phyloP scores from a whole-genome alignment of 805 yeast genomes.

The Cyberlindnera petersonii region DNA sequence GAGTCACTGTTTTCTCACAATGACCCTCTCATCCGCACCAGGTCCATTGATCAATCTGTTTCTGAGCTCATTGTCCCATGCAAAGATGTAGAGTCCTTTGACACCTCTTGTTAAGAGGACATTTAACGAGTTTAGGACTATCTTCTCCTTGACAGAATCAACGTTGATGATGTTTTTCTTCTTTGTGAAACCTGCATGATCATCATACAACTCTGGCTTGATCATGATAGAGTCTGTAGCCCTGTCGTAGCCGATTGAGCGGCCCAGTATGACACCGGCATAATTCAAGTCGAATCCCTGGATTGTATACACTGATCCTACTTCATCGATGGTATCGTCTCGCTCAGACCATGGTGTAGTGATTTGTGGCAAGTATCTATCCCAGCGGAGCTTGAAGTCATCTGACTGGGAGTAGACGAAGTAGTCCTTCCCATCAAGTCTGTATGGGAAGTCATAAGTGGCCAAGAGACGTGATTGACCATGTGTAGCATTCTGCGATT shows the following conservation, averaged over 20 bases:
- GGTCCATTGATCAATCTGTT: slow-evolving; percentile 27
- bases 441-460: slow-evolving; percentile 45
- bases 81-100: slow-evolving; percentile 39
- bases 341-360: slow-evolving; percentile 44
- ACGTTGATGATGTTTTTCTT: slow-evolving; percentile 37
- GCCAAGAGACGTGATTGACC: slow-evolving; percentile 43
- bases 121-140: slow-evolving; percentile 41
- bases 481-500: slow-evolving; percentile 26
- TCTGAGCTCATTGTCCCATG: slow-evolving; percentile 39
- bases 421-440: slow-evolving; percentile 42
- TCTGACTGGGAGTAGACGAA: slow-evolving; percentile 41
- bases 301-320: slow-evolving; percentile 45
- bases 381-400: slow-evolving; percentile 42
- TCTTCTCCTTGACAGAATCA: slow-evolving; percentile 35
- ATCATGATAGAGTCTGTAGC: slow-evolving; percentile 32
- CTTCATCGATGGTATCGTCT: slow-evolving; percentile 42
- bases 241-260: slow-evolving; percentile 38
- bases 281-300: slow-evolving; percentile 47
- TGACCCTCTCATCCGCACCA: slow-evolving; percentile 11
- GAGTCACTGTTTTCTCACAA: slow-evolving; percentile 4
- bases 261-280: slow-evolving; percentile 44
- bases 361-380: slow-evolving; percentile 39
- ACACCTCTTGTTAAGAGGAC: slow-evolving; percentile 45
- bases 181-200: slow-evolving; percentile 42
- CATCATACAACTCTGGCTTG: slow-evolving; percentile 39